Evolutionary conservation across 768 basidiomycete genomes (phyloP), one percentile per base, ranked within the genome.

Genomic region (Serendipita sp.): DNA sequence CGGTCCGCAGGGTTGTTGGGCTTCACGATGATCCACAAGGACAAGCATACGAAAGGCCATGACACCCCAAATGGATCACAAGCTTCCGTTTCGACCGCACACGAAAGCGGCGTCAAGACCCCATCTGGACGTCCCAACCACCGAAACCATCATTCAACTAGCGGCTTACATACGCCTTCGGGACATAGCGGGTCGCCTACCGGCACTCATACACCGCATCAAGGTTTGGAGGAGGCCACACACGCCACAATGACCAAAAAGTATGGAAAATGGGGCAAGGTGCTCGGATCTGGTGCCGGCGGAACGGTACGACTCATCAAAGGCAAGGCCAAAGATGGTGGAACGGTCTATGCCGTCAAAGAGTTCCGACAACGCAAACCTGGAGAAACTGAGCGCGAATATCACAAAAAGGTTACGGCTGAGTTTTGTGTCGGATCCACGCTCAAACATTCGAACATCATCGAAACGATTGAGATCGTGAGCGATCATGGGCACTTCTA

Each of bases 351-450:
- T 74, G 96, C 96, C 54, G 96, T 96, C 68, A 99, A 99, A 75
- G 93, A 98, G 77, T 98, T 99, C 71, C 81, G 95, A 56, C 89
- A 93, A 48, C 89, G 91, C 69, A 83, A 93, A 66, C 70, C 79
- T 2, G 92, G 92, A 37, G 96, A 99, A 78, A 81, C 81, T 32
- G 91, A 93, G 75, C 89, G 91, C 76, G 96, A 99, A 78, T 99
- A 98, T 73, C 92, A 97, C 84, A 95, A 97, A 79, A 98, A 99
- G 77, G 94, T 98, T 65, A 96, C 94, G 1, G 95, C 95, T 32
- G 96, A 99, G 74, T 99, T 99, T 72, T 99, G 95, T 70, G 94
- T 98, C 16, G 93, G 96, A 66, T 89, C 88, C 28, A 89, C 89
- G 48, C 79, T 99, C 71, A 91, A 94, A 75, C 96, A 99, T 71